phyloP scores from a whole-genome alignment of 2,329 filamentous ascomycete genomes.

The Hymenoscyphus linearis region DNA sequence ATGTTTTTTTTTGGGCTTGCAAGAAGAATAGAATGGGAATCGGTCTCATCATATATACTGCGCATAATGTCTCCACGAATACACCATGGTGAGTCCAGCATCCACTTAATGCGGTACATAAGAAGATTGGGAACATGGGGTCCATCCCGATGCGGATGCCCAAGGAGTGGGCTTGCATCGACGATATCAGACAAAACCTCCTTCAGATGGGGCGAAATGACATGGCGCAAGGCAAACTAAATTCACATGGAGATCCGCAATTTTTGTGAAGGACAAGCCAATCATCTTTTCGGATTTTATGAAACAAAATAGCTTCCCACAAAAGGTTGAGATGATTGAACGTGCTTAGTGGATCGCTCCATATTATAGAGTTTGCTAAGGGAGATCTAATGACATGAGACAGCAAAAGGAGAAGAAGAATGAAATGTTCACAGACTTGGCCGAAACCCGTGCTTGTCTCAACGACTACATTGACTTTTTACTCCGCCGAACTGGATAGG shows the following conservation, averaged over 20 bases:
- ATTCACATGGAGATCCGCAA: background rate
- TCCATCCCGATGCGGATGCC: background rate
- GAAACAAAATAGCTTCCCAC: background rate
- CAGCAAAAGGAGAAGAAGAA: background rate
- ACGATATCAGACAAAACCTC: conserved; percentile 6
- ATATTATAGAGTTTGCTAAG: background rate
- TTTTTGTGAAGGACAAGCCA: background rate
- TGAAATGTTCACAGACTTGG: background rate
- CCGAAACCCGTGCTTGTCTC: conserved; percentile 2
- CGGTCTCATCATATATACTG: background rate
- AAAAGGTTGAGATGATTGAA: background rate
- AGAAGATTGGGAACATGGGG: background rate
- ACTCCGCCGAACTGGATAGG: background rate
- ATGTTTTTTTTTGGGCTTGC: background rate
- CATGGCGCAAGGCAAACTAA: background rate
- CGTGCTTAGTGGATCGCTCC: background rate
- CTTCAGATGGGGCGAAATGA: conserved; percentile 6
- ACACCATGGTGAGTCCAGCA: background rate
- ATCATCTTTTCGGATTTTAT: background rate
- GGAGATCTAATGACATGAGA: background rate
- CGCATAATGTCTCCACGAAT: background rate
- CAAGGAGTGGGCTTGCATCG: background rate
- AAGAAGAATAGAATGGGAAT: background rate
- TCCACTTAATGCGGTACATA: background rate
- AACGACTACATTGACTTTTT: background rate